Base-by-base conservation (phyloP, 257 asterid genomes). In the Solanum arcanum region DNA sequence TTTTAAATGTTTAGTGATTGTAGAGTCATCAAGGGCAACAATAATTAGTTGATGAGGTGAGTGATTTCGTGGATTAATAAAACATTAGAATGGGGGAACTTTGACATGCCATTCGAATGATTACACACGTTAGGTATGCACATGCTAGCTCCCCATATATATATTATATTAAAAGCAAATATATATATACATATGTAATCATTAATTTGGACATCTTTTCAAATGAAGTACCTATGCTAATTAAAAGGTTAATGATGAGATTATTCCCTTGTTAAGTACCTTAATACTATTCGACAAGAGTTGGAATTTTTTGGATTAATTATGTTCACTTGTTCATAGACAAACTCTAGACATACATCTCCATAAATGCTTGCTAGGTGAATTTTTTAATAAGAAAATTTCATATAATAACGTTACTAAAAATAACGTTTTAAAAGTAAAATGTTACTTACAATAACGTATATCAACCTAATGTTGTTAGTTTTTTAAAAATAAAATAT, bases 71-170 rank as follows among this genome's bases (percentile, higher is more conserved):
- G 84, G 39, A 78, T 78, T 27, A 42, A 15, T 78, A 78, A 78
- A 16, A 46, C 62, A 52, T 52, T 77, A 77, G 62, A 44, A 77
- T 76, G 64, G n/a, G 37, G 12, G n/a, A 78, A 46, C 18, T 78
- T 88, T 87, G 90, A 83, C 92, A 91, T 90, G 93, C 92, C 90
- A 84, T 89, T 87, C 88, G 90, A 94, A 94, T 93, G 96, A 93
- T 95, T 91, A 88, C 89, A 86, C 82, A 86, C 78, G 90, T 89
- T 92, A 88, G 94, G 96, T 89, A 33, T 86, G 95, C 98, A 93
- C 95, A 94, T 93, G 94, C 82, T 89, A 64, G 72, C 90, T 91
- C 90, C 90, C 76, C 27, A 10, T n/a, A 20, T 16, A 20, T 16
- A 29, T 14, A 66, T 68, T 27, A 66, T n/a, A 64, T 11, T 49